Base-by-base conservation (phyloP, 768 basidiomycete species). In the Kwoniella heveanensis region DNA sequence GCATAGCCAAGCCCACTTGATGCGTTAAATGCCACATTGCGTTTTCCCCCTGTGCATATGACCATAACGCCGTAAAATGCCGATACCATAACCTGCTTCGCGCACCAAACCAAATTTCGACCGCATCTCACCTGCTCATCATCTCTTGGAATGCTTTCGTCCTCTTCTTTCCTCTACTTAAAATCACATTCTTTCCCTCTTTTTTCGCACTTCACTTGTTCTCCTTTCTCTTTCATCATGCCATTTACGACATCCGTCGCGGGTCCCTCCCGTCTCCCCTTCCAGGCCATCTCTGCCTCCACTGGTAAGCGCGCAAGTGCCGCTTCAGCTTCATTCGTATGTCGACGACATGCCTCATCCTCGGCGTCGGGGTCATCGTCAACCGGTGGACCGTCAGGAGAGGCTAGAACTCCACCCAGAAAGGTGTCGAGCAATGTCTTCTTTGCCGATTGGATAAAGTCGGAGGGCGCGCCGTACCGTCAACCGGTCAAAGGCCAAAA, bases 181-280 rank as follows among this genome's bases (percentile, higher is more conserved):
- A 22, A 12, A 22, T 10, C 48, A 26, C 48, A 24, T 22, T 5
- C 5, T 26, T 2, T 24, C 10, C 48, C 10, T 10, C 48, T 19
- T 49, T 24, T 9, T 22, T 24, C 17, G n/a, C 48, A 24, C 48
- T 49, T 10, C 22, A 24, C 15, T 24, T 8, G 25, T 24, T 25
- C 32, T 65, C 39, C 29, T 59, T 36, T 29, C 25, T 36, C 21
- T 32, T 50, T 26, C 30, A 55, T 22, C 49, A 68, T 71, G 67
- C 36, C 67, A 8, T 71, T 68, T 65, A 62, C 60, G 7, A 51
- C 54, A 8, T 59, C 70, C 32, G 50, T 76, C 21, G 74, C 74
- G 32, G 74, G 74, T 37, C 74, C 73, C 37, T 76, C 74, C n/a
- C 64, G 74, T 19, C 57, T 72, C 9, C 71, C 74, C n/a, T 66